Base-by-base conservation (phyloP, 2,329 filamentous ascomycete genomes). In the Colletotrichum scovillei region DNA sequence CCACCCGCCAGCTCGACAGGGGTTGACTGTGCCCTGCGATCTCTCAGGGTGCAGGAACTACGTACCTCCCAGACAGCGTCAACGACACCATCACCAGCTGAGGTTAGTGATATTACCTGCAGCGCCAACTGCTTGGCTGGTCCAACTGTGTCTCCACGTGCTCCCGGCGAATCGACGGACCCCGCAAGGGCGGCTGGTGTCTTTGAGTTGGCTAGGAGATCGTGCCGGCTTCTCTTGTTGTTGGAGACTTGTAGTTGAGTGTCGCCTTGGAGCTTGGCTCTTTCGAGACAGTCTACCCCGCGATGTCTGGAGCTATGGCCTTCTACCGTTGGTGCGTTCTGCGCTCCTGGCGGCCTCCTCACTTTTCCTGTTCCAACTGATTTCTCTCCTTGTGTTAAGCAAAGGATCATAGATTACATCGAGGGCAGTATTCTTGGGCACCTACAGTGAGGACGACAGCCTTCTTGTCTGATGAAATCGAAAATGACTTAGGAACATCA, bases 1-100 rank as follows among this genome's bases (percentile, higher is more conserved):
- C 49, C 49, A 64, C 62, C 62, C 52, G 12, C 49, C 60, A 64
- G 63, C 63, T 64, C 19, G 63, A 56, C 63, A 64, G 60, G 60
- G 35, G 28, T 16, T 55, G 9, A 11, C 26, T 64, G 30, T 30
- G 49, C 62, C 16, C 22, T 64, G 49, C 49, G 49, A 16, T 22
- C 22, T 53, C 32, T 55, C 35, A 30, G 19, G 24, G 28, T 55
- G 12, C 42, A 22, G 26, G n/a, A 12, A 42, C 38, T 42, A 32
- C 11, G 16, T 14, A 16, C 38, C 38, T 42, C 14, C 38, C 16
- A 42, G 14, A 16, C 38, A 7, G 38, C 14, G 38, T 7, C 38
- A 42, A 42, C 38, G 16, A 42, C 38, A 35, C 60, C 28, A 53
- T 52, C 60, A 24, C 42, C 46, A 53, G 60, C 60, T 52, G 35